Evolutionary conservation across 2,329 filamentous ascomycete genomes (phyloP), one percentile per base, ranked within the genome.

Genomic region (Ophiostoma sp.): DNA sequence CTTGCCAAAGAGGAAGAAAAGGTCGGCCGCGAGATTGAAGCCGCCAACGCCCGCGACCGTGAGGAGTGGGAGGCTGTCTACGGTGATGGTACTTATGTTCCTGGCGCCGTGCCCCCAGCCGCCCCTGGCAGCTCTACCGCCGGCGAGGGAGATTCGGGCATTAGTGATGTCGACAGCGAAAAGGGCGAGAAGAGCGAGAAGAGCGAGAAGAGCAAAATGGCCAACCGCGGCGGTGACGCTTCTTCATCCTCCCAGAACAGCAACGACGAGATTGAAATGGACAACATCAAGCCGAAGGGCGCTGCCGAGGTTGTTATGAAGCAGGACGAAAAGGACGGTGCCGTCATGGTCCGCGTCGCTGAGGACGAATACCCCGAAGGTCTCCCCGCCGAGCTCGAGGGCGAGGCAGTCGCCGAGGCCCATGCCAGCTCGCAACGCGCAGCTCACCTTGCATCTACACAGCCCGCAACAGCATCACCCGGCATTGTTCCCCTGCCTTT

Each of bases 11-110:
- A 90, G 73, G 92, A 97, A 76, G 87, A 89, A 70, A 87, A 87
- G 57, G 83, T 90, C 2, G 93, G 92, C 3, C 85, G 87, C 69
- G 84, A 87, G 69, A 80, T 93, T 15, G 87, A 92, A 76, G 82
- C 85, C 70, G 79, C 81, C n/a, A 89, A 86, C 69, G 83, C 84
- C 13, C 83, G 83, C 6, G 90, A 92, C 72, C 84, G 86, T 64
- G 81, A 81, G 7, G 81, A 88, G 72, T 97, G 94, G 94, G 94
- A 97, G 77, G 85, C 86, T 6, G 82, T 86, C 1, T 95, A 96
- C 74, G 91, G 90, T 0, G 83, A 90, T 73, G 86, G 86, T 70
- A 69, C 68, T 7, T 68, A 69, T 7, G 67, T 67, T 8, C 15
- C 62, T 15, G 62, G 62, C 0, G 8, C 35, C 8, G 35, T 41